These are phyloP conservation scores for Scutellaria baicalensis DNA, from an alignment of 257 asterid species.

Conservation along the genomic window DNA sequence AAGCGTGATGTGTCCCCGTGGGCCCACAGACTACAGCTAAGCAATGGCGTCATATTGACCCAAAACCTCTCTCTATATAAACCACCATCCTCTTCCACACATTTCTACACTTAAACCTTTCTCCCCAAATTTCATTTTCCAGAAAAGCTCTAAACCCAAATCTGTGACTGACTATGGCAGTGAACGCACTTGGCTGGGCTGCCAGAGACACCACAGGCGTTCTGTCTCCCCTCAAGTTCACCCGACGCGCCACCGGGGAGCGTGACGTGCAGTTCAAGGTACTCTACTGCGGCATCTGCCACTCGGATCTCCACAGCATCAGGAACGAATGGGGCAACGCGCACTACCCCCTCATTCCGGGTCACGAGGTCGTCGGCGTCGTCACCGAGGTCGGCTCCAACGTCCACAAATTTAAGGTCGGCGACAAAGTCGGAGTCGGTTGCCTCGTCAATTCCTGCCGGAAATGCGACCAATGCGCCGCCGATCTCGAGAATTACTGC, in stretches of 20 bases:
- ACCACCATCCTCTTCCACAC: no score
- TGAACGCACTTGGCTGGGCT: constrained; percentile 30
- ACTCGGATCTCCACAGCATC: constrained; percentile 30
- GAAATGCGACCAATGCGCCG: constrained; percentile 23
- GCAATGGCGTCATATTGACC: no score
- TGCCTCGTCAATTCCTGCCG: constrained; percentile 31
- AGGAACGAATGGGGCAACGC: constrained; percentile 27
- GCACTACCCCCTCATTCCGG: constrained; percentile 34
- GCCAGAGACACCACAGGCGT: constrained; percentile 28
- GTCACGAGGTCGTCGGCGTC: constrained; percentile 36
- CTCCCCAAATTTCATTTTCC: no score
- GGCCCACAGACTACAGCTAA: no score
- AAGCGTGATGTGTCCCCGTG: no score
- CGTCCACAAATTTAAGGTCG: constrained; percentile 21
- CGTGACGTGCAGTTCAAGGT: constrained; percentile 29
- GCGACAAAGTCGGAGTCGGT: constrained; percentile 37
- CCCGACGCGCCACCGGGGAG: constrained; percentile 14
- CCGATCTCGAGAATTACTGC: constrained; percentile 33
- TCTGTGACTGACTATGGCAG: no score
- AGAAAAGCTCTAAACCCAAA: no score
- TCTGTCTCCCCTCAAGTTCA: constrained; percentile 27
- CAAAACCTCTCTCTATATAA: no score
- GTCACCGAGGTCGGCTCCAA: constrained; percentile 33
- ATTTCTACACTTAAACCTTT: no score
- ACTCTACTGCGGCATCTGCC: constrained; percentile 38